Evolutionary conservation across 2,329 filamentous ascomycete genomes (phyloP).

Genomic region (Ophiocordyceps unilateralis): DNA sequence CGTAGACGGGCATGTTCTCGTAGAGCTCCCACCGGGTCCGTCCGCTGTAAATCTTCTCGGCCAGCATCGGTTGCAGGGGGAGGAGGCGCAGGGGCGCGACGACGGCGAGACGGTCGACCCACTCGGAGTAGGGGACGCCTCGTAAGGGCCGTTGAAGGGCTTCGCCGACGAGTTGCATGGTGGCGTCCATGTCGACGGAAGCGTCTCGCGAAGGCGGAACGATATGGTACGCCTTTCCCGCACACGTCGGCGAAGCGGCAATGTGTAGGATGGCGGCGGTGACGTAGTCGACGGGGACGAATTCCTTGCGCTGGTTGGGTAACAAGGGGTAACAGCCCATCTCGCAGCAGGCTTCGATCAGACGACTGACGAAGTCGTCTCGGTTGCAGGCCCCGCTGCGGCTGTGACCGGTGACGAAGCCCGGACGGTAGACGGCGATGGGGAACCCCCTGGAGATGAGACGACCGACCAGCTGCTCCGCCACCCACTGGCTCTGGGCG

Average conservation of each 20-base stretch:
- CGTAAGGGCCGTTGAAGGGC: neutral
- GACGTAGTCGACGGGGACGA: slow-evolving; percentile 1
- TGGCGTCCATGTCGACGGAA: neutral
- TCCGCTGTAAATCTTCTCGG: neutral
- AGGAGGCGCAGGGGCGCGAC: neutral
- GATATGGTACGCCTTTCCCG: neutral
- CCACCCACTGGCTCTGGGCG: neutral
- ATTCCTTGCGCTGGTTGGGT: neutral
- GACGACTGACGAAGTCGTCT: neutral
- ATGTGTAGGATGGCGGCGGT: neutral
- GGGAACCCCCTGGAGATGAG: neutral
- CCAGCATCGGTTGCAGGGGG: neutral
- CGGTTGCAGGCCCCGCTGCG: neutral
- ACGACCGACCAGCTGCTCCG: neutral
- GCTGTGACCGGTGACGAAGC: neutral
- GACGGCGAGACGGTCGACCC: neutral
- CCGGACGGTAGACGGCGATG: neutral
- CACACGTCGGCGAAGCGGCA: neutral
- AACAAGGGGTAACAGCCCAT: neutral
- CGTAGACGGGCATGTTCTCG: neutral
- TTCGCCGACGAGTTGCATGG: neutral
- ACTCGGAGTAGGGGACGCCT: neutral
- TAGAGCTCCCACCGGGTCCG: neutral
- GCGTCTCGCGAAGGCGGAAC: neutral
- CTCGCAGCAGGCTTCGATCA: neutral